Conservation (phyloP, 1,139 yeast genomes). For the Yamadazyma dendronema region DNA sequence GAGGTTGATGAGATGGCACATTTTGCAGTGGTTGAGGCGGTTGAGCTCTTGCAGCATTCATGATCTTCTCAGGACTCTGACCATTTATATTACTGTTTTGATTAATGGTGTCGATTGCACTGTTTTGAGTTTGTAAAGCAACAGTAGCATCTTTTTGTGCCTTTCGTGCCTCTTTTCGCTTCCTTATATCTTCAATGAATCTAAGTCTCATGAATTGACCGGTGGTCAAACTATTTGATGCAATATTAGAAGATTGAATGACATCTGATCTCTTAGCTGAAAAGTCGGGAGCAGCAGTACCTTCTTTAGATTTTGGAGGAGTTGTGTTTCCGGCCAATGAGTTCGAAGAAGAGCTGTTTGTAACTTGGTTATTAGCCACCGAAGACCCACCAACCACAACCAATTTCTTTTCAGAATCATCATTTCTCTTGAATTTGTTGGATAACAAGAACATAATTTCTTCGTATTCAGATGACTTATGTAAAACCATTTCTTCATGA, state of each 20-base stretch:
- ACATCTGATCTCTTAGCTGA: constrained; percentile 26
- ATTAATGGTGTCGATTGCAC: constrained; percentile 44
- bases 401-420: constrained; percentile 40
- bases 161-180: constrained; percentile 44
- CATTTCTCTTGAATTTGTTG: constrained; percentile 38
- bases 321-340: constrained; percentile 17
- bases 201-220: constrained; percentile 50
- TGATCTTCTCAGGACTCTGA: constrained; percentile 16
- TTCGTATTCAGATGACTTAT: constrained; percentile 84
- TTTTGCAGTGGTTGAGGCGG: neutral
- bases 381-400: constrained; percentile 37
- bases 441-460: constrained; percentile 70
- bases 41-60: constrained; percentile 3
- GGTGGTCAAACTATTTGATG: constrained; percentile 22
- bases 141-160: constrained; percentile 41
- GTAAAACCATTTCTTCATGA: constrained; percentile 49
- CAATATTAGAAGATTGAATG: constrained; percentile 15
- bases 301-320: constrained; percentile 22
- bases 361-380: constrained; percentile 4
- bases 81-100: constrained; percentile 21
- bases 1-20: neutral
- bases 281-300: constrained; percentile 20
- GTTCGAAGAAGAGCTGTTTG: constrained; percentile 3
- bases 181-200: constrained; percentile 47
- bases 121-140: constrained; percentile 25